These are phyloP conservation scores for Bassia scoparia DNA, from an alignment of 148 eudicot genomes.

Conservation along the genomic window DNA sequence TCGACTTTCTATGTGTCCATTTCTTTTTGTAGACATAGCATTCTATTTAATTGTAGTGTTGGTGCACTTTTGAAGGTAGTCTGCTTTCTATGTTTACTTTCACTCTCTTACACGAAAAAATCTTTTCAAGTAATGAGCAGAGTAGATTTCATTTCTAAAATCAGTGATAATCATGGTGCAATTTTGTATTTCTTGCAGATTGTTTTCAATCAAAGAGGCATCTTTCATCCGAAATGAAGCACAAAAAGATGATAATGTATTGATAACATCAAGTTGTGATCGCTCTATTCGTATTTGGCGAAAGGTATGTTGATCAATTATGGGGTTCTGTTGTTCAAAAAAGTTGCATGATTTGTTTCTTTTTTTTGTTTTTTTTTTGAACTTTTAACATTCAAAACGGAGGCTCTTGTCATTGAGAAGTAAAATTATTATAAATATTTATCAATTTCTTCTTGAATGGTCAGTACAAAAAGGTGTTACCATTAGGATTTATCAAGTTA, in stretches of 20 bases:
- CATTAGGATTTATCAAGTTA: not conserved
- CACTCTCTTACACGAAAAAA: not conserved
- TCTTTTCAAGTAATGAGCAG: not conserved
- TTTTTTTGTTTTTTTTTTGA: not conserved
- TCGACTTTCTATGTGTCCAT: too few relatives aligned
- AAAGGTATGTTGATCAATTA: constrained; percentile 44
- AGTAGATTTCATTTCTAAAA: not conserved
- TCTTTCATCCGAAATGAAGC: constrained; percentile 36
- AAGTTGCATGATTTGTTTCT: not conserved
- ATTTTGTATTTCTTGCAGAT: constrained; percentile 36
- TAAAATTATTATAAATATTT: not conserved
- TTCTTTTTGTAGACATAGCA: too few relatives aligned
- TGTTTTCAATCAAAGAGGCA: constrained; percentile 45
- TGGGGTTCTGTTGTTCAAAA: not conserved
- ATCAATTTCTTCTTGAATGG: not conserved
- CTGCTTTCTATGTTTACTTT: not conserved
- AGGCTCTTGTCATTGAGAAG: not conserved
- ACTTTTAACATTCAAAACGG: not conserved
- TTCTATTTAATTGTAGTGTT: not conserved
- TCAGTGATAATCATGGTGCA: not conserved
- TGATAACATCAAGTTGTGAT: constrained; percentile 72
- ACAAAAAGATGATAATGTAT: constrained; percentile 39
- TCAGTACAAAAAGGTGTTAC: not conserved
- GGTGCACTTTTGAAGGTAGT: not conserved
- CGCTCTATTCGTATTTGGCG: constrained; percentile 72